Conservation (phyloP, 1,284 basidiomycete species). For the Ceratobasidium sp. region DNA sequence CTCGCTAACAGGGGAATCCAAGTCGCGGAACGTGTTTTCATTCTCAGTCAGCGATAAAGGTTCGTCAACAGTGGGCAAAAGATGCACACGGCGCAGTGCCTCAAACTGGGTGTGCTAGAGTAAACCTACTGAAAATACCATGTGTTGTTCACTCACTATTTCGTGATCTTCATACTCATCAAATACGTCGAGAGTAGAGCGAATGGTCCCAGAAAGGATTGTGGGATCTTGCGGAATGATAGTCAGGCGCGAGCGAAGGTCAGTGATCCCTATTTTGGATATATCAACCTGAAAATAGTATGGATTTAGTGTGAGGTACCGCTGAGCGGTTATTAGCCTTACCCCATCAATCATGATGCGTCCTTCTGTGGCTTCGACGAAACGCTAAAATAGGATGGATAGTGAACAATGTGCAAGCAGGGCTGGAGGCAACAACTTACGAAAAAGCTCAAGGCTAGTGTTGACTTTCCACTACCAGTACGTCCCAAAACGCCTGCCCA, state of each 20-base stretch:
- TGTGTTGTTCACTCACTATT: constrained; percentile 63
- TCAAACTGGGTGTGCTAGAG: constrained; percentile 66
- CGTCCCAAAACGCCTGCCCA: constrained; percentile 86
- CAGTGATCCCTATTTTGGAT: constrained; percentile 82
- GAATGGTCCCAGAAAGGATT: constrained; percentile 84
- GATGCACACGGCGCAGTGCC: constrained; percentile 84
- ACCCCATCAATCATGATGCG: constrained; percentile 82
- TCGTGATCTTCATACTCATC: constrained; percentile 84
- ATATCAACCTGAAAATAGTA: constrained; percentile 66
- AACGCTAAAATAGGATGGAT: constrained; percentile 84
- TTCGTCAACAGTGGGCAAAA: constrained; percentile 65
- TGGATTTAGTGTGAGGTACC: neutral
- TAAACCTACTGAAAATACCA: neutral
- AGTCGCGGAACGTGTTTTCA: constrained; percentile 82
- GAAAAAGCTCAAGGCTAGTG: constrained; percentile 53
- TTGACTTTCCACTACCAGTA: constrained; percentile 71
- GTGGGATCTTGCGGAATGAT: constrained; percentile 97
- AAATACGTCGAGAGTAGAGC: constrained; percentile 90
- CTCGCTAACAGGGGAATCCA: constrained; percentile 84
- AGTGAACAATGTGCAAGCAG: neutral
- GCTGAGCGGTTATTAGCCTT: neutral
- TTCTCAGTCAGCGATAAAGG: constrained; percentile 66
- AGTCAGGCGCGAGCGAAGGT: constrained; percentile 79
- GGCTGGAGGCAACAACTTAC: neutral
- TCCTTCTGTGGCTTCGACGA: constrained; percentile 86